Percentiles rank a stretch among this genome's conserved stretches.
Evolutionary conservation across 176 grass and related monocot species (phyloP).

Genomic region (Juncus inflexus): DNA sequence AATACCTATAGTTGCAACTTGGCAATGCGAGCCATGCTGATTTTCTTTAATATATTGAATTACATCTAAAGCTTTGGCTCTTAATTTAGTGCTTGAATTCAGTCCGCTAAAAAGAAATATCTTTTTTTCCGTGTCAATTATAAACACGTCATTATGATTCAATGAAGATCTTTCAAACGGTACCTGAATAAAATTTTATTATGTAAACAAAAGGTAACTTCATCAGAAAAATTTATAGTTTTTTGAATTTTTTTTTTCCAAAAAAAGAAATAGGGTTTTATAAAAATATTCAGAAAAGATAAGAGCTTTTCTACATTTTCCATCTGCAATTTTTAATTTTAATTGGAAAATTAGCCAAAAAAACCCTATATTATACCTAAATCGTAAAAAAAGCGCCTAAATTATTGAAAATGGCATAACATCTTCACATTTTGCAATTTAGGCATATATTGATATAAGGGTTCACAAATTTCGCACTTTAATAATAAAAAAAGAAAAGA

Average conservation of each 20-base stretch:
- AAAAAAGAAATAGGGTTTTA: no score
- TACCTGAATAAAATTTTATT: constrained; percentile 26
- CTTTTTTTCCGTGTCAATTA: constrained; percentile 66
- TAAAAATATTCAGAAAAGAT: not conserved
- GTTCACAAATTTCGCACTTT: not conserved
- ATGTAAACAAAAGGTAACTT: no score
- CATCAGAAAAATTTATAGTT: no score
- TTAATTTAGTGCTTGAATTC: constrained; percentile 66
- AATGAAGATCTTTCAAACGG: constrained; percentile 54
- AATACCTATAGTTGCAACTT: constrained; percentile 66
- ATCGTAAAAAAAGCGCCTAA: no score
- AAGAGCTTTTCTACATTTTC: not conserved
- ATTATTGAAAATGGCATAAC: not conserved
- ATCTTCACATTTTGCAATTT: not conserved
- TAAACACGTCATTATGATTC: constrained; percentile 63
- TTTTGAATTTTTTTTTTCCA: not conserved
- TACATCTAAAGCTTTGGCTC: constrained; percentile 78
- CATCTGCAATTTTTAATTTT: not conserved
- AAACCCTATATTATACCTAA: no score
- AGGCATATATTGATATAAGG: not conserved
- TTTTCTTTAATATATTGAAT: constrained; percentile 76
- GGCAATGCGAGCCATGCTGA: constrained; percentile 52
- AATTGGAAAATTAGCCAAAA: no score
- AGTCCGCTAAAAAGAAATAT: constrained; percentile 76
- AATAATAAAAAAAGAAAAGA: no score